Conservation (phyloP, 2,329 filamentous ascomycete genomes). For the Paradendryphiella salina region DNA sequence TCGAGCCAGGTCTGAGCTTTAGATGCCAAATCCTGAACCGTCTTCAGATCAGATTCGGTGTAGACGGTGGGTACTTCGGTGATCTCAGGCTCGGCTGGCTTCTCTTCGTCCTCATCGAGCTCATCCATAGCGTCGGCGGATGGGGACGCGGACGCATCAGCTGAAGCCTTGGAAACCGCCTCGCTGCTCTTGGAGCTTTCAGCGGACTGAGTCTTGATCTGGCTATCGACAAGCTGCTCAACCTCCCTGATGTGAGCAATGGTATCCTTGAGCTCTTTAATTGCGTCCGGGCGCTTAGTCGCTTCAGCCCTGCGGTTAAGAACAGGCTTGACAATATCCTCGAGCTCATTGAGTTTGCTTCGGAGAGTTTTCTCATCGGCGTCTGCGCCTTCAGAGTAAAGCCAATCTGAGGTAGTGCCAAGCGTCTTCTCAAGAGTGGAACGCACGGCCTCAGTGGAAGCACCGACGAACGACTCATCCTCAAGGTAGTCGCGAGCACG, state of each 20-base stretch:
- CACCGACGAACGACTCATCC: slow-evolving; percentile 71
- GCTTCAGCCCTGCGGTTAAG: slow-evolving; percentile 75
- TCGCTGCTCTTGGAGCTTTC: slow-evolving; percentile 49
- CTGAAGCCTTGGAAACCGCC: slow-evolving; percentile 49
- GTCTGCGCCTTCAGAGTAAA: slow-evolving; percentile 81
- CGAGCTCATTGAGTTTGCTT: slow-evolving; percentile 73
- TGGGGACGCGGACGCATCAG: slow-evolving; percentile 51
- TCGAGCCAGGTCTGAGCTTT: slow-evolving; percentile 73
- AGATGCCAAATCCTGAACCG: slow-evolving; percentile 65
- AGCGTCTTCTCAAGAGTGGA: slow-evolving; percentile 68
- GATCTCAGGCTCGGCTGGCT: slow-evolving; percentile 31
- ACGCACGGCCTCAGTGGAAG: slow-evolving; percentile 70
- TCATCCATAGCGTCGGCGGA: slow-evolving; percentile 62
- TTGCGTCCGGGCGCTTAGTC: slow-evolving; percentile 67
- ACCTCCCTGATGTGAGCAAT: slow-evolving; percentile 73
- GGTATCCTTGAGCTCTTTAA: slow-evolving; percentile 69
- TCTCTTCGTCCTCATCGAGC: slow-evolving; percentile 78
- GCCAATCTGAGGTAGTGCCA: slow-evolving; percentile 78
- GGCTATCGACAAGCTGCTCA: slow-evolving; percentile 67
- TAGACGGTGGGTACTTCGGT: slow-evolving; percentile 60
- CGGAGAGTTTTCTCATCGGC: slow-evolving; percentile 76
- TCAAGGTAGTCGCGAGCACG: slow-evolving; percentile 80
- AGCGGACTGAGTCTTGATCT: slow-evolving; percentile 71
- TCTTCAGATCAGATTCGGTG: slow-evolving; percentile 69
- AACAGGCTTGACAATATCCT: slow-evolving; percentile 76